These are phyloP conservation scores for Hyaloperonospora arabidopsidis DNA, from an alignment of 352 stramenopile genomes.

Conservation along the genomic window DNA sequence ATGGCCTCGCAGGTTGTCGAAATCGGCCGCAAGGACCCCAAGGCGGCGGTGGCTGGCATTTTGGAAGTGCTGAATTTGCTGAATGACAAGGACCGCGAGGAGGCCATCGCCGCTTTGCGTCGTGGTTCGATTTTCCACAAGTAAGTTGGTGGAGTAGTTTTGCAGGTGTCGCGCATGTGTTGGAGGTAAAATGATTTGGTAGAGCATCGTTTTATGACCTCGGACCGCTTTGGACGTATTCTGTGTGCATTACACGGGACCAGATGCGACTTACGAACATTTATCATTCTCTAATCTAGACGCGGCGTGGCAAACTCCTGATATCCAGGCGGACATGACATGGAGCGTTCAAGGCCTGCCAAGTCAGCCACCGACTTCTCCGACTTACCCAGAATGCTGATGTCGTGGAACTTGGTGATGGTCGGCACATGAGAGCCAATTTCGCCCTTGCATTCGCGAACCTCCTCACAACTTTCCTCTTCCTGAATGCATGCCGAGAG, in stretches of 20 bases:
- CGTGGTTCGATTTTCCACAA: constrained; percentile 85
- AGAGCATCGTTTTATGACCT: constrained; percentile 22
- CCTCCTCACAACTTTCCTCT: constrained; percentile 21
- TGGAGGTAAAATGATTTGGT: constrained; percentile 18
- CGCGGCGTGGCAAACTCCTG: constrained; percentile 31
- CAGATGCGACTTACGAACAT: constrained; percentile 5
- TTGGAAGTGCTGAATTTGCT: constrained; percentile 78
- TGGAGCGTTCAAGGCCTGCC: constrained; percentile 57
- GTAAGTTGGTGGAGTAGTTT: constrained; percentile 25
- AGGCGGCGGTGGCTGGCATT: constrained; percentile 78
- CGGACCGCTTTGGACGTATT: no score
- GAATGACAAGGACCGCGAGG: constrained; percentile 78
- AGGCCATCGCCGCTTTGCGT: constrained; percentile 66
- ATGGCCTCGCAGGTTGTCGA: constrained; percentile 69
- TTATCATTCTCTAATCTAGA: constrained; percentile 11
- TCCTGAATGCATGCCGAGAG: constrained; percentile 10
- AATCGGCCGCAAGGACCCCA: constrained; percentile 70
- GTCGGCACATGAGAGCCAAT: constrained; percentile 33
- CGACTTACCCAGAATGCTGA: constrained; percentile 71
- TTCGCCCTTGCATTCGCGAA: constrained; percentile 22
- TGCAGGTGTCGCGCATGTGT: constrained; percentile 25
- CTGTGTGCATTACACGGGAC: no score
- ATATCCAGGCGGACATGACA: constrained; percentile 69
- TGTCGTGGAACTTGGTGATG: constrained; percentile 72
- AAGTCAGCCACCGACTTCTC: constrained; percentile 66